Evolutionary conservation across 2,329 filamentous ascomycete genomes (phyloP).

Genomic region (Alternaria postmessia): DNA sequence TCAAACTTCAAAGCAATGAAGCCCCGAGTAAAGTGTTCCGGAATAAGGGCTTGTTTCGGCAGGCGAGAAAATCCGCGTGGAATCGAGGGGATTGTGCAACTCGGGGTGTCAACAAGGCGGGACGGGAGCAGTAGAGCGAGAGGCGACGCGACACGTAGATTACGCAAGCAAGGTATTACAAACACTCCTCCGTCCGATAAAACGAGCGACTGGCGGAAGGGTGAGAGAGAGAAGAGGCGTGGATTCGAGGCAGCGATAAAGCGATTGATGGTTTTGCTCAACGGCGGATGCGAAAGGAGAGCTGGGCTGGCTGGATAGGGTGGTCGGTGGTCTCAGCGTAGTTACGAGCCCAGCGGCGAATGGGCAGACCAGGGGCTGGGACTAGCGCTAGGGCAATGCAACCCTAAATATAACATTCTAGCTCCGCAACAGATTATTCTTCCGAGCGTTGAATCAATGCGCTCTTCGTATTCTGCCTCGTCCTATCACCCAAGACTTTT

Average conservation of each 20-base stretch:
- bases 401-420: slow-evolving; percentile 19
- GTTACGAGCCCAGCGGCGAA: slow-evolving; percentile 7
- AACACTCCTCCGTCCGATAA: slow-evolving; percentile 37
- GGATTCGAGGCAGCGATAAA: slow-evolving; percentile 26
- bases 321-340: slow-evolving; percentile 13
- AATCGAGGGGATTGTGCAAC: slow-evolving; percentile 25
- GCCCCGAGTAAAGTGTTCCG: neutral
- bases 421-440: slow-evolving; percentile 16
- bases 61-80: slow-evolving; percentile 21
- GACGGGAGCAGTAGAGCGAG: slow-evolving; percentile 31
- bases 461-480: neutral
- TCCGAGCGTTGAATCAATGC: slow-evolving; percentile 8
- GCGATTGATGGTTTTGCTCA: slow-evolving; percentile 11
- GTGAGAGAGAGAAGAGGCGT: slow-evolving; percentile 1
- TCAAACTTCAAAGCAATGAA: neutral
- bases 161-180: slow-evolving; percentile 19
- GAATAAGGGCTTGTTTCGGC: slow-evolving; percentile 22
- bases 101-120: slow-evolving; percentile 21
- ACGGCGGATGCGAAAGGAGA: slow-evolving; percentile 16
- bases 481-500: neutral
- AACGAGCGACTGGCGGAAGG: slow-evolving; percentile 50
- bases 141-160: slow-evolving; percentile 25
- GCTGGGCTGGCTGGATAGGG: neutral
- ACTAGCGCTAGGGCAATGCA: slow-evolving; percentile 9
- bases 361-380: slow-evolving; percentile 7